Conservation (phyloP, 192 early-diverging fungal genomes). For the Umbelopsis sp. region DNA sequence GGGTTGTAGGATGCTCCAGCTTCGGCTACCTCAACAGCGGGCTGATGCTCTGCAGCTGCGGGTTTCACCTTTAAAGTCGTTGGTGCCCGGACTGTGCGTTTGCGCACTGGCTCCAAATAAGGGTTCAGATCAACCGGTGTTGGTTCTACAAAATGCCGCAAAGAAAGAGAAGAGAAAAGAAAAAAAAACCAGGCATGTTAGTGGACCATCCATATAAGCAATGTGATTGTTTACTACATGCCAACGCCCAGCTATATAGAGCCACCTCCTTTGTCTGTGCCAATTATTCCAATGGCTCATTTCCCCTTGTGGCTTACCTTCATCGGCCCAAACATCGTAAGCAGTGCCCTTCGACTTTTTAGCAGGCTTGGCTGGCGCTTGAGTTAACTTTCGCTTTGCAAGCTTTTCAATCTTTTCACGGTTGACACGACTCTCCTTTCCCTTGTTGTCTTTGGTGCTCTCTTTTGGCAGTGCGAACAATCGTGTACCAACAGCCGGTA, state of each 20-base stretch:
- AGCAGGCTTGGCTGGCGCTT: constrained; percentile 13
- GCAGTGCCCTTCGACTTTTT: constrained; percentile 34
- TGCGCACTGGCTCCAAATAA: constrained; percentile 35
- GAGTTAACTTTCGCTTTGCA: constrained; percentile 44
- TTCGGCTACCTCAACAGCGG: constrained; percentile 76
- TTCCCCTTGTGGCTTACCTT: background rate
- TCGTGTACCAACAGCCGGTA: constrained; percentile 51
- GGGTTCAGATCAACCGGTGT: background rate
- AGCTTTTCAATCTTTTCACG: constrained; percentile 45
- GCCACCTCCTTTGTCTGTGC: background rate
- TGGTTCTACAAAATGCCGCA: constrained; percentile 25
- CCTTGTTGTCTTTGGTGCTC: background rate
- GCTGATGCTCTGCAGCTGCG: constrained; percentile 42
- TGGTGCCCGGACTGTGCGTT: constrained; percentile 42
- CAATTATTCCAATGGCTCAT: too few species aligned
- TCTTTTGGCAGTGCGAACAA: constrained; percentile 6
- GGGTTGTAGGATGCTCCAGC: constrained; percentile 95
- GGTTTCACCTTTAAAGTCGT: constrained; percentile 48
- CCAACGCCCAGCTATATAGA: too few species aligned
- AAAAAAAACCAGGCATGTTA: background rate
- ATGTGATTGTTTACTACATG: too few species aligned
- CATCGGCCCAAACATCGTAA: constrained; percentile 66
- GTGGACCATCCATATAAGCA: background rate
- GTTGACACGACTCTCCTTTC: constrained; percentile 52
- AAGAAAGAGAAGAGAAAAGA: constrained; percentile 23